Evolutionary conservation across 2,329 filamentous ascomycete species (phyloP), one percentile per base, ranked within the genome.

Genomic region (Botrytis porri): DNA sequence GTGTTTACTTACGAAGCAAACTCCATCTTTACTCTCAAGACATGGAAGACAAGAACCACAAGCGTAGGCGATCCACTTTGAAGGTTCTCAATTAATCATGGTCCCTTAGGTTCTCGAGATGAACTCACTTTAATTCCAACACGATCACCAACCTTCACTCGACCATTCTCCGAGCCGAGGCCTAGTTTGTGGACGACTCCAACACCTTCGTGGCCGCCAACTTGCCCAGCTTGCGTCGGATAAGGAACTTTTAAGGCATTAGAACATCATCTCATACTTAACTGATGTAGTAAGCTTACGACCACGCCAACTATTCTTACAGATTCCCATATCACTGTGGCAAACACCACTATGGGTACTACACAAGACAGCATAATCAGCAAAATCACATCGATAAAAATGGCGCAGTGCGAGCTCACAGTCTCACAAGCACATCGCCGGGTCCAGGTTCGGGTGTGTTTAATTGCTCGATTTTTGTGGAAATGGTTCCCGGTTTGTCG

Each of bases 121-220:
- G 69, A 67, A 45, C 82, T 85, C 25, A 86, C 83, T 81, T 93
- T 93, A 79, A 93, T 87, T 22, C 91, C 91, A 14, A 93, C 91
- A 12, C 90, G 85, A 76, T 92, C 88, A 8, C 90, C 90, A n/a
- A 92, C 78, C 77, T 90, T 90, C 51, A 92, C 82, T 8, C 84
- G 85, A 2, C 86, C 83, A 54, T 77, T 80, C 69, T 90, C 88
- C 32, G 87, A 84, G 12, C 87, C 88, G 0, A 89, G 84, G 0
- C 91, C 90, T 74, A 93, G 83, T 79, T 90, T 90, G 60, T 90
- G 89, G 45, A 93, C 84, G 70, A 86, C 86, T 60, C 89, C 89
- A 2, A 92, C 87, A 29, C 90, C 90, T 81, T 93, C 90, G 78
- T 93, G 90, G 7, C 91, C 91, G 60, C 90, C 90, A 6, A 92